Percentiles rank a stretch among this genome's conserved stretches.
Conservation (phyloP, 164 flowering plant species). For the Stephania yunnanensis region DNA sequence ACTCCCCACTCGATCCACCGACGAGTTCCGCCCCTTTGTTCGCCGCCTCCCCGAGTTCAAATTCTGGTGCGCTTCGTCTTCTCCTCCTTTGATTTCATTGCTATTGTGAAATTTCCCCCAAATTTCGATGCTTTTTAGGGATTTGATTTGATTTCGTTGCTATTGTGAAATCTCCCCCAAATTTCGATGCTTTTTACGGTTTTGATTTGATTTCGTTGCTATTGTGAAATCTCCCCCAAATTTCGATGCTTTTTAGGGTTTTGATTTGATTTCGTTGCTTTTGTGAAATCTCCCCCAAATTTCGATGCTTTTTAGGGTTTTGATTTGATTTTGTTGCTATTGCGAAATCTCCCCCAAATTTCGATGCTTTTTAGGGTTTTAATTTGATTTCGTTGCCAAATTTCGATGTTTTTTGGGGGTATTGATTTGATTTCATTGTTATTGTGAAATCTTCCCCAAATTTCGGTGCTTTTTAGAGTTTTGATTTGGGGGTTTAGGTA, state of each 20-base stretch:
- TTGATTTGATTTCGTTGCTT: neutral
- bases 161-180: too few species aligned
- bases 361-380: neutral
- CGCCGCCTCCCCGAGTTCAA: conserved; percentile 55
- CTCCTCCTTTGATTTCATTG: neutral
- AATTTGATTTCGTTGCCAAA: neutral
- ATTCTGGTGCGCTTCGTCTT: conserved; percentile 34
- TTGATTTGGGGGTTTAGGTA: neutral
- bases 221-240: neutral
- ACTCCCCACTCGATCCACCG: conserved; percentile 41
- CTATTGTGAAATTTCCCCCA: neutral
- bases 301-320: too few species aligned
- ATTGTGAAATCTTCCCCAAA: too few species aligned
- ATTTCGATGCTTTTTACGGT: too few species aligned
- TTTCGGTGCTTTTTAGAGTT: neutral
- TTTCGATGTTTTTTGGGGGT: too few species aligned
- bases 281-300: too few species aligned
- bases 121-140: neutral
- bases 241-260: neutral
- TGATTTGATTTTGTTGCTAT: too few species aligned
- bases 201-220: too few species aligned
- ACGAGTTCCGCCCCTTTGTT: conserved; percentile 55
- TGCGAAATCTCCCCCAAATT: too few species aligned
- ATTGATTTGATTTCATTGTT: too few species aligned
- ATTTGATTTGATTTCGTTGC: neutral